These are phyloP conservation scores for Sporothrix curviconia DNA, from an alignment of 2,329 filamentous ascomycete genomes.

Conservation along the genomic window DNA sequence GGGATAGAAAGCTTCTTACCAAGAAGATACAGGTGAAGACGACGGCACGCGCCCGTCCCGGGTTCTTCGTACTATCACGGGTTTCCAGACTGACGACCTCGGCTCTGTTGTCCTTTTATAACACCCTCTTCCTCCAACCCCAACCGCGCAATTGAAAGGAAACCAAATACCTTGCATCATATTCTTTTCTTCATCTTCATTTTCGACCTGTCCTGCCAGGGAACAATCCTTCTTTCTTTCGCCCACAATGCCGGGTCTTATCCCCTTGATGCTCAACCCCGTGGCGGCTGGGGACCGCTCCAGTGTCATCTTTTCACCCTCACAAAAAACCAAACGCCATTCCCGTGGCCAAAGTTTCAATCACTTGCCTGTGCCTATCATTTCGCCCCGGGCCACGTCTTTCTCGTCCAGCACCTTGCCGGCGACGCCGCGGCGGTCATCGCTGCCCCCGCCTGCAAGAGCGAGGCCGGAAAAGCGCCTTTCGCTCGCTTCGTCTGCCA, in stretches of 20 bases:
- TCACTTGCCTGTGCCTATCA: neutral
- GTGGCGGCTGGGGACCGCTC: constrained; percentile 16
- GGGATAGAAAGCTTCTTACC: no score
- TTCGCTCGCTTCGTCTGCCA: constrained; percentile 16
- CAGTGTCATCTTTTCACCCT: constrained; percentile 12
- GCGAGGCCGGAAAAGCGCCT: constrained; percentile 21
- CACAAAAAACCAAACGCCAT: neutral
- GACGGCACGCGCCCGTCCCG: neutral
- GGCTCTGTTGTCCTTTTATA: neutral
- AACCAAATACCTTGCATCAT: no score
- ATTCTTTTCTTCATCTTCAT: no score
- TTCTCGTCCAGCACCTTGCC: neutral
- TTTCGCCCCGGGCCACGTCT: neutral
- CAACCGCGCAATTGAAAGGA: no score
- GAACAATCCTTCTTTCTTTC: neutral
- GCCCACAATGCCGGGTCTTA: constrained; percentile 20
- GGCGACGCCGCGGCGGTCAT: neutral
- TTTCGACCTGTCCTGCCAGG: no score
- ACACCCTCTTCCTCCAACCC: neutral
- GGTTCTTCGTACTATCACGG: neutral
- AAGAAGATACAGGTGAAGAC: neutral
- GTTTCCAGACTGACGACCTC: neutral
- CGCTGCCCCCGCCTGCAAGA: constrained; percentile 5
- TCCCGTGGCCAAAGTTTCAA: constrained; percentile 12
- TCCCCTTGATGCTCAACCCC: constrained; percentile 20